phyloP scores from a whole-genome alignment of 75 land plant genomes.

The Selaginella tamariscina region DNA sequence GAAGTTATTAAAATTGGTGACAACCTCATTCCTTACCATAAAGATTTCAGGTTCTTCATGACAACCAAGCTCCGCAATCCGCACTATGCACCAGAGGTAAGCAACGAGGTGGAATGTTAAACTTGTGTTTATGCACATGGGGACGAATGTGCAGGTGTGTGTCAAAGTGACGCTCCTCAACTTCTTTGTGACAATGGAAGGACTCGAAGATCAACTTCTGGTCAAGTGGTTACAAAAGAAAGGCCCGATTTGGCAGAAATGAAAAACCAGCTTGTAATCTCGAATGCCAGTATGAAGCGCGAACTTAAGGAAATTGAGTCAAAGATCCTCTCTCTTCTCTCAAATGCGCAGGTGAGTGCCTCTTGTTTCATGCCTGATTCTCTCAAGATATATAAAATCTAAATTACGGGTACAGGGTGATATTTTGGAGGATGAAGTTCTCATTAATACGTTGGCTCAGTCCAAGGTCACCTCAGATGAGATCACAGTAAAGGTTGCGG shows the following conservation, averaged over 20 bases:
- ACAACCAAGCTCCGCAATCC: slow-evolving; percentile 34
- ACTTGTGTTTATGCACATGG: not conserved
- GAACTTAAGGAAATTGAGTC: slow-evolving; percentile 30
- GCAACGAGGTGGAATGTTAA: not conserved
- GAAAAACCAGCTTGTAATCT: slow-evolving; percentile 27
- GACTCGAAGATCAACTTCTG: slow-evolving; percentile 30
- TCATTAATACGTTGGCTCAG: slow-evolving; percentile 30
- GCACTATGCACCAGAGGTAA: slow-evolving; percentile 32
- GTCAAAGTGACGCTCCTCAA: slow-evolving; percentile 38
- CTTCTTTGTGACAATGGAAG: slow-evolving; percentile 31
- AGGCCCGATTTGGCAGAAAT: slow-evolving; percentile 37
- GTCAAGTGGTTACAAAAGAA: slow-evolving; percentile 31
- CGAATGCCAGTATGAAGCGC: slow-evolving; percentile 34
- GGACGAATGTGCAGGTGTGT: slow-evolving; percentile 22
- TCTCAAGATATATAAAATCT: too few relatives aligned
- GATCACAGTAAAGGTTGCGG: slow-evolving; percentile 26
- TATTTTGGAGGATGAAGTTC: slow-evolving; percentile 32
- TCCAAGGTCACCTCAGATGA: slow-evolving; percentile 37
- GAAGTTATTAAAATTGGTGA: slow-evolving; percentile 36
- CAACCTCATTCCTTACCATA: slow-evolving; percentile 31
- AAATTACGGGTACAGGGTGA: slow-evolving; percentile 19
- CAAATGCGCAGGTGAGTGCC: slow-evolving; percentile 28
- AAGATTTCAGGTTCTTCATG: slow-evolving; percentile 25
- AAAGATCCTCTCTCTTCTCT: slow-evolving; percentile 24
- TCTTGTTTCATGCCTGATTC: not conserved